Base-by-base conservation (phyloP, 306 rosid genomes). In the Mimosa bimucronata region DNA sequence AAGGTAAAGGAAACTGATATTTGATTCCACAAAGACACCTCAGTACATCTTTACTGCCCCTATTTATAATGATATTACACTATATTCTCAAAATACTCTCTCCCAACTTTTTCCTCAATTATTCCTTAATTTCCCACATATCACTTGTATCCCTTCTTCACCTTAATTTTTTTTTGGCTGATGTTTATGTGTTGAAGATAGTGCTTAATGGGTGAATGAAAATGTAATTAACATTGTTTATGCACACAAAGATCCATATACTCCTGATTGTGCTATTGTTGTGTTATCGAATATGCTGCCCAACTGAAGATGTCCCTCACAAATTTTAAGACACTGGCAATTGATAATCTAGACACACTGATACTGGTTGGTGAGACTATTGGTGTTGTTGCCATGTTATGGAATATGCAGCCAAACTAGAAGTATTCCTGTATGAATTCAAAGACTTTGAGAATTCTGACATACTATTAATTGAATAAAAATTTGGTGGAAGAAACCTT, bases 171-270 rank as follows among this genome's bases (percentile, higher is more conserved):
- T 55, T 76, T 28, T 69, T 42, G n/a, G 41, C 46, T 6, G 23
- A 53, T 71, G 40, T 46, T 78, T 40, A 61, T 62, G 15, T 25
- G 67, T 79, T 85, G 60, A 55, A n/a, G 60, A 48, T 29, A 70
- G 66, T 78, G 68, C n/a, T 74, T 65, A 68, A 11, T 81, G 53
- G 77, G 55, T 67, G 72, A 48, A 40, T 9, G 40, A 40, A 40
- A 67, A 31, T 38, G 60, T 81, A 60, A 71, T 52, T 48, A 16
- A 16, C 53, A 46, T 73, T n/a, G 37, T 61, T 79, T 30, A 13
- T 19, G 73, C 16, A 29, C 21, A 28, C 68, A 62, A 40, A 58
- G 66, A 53, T 65, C 42, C 31, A 34, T 16, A n/a, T 61, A 11
- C 52, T 58, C 62, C 66, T 19, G 23, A 55, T 55, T 77, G 41